Base-by-base conservation (phyloP, 2,329 filamentous ascomycete genomes). In the Dothideomycetidae sp. region DNA sequence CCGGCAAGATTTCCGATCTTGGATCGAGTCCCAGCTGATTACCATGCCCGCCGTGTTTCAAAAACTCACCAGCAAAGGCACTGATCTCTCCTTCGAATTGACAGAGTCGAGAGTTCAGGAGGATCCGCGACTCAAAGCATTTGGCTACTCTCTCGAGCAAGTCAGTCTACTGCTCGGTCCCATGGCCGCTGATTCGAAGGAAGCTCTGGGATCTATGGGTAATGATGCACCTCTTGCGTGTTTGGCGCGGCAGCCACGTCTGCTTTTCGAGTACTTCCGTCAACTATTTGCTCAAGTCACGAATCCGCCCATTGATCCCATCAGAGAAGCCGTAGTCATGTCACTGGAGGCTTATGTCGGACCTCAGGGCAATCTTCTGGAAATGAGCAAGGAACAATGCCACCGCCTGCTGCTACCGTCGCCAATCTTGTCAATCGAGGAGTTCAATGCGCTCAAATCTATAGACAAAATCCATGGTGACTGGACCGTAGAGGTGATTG, bases 241-340 rank as follows among this genome's bases (percentile, higher is more conserved):
- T 59, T 68, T 96, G 55, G 81, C 88, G n/a, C 73, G 81, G 47
- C 81, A 86, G 45, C 85, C 88, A 48, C 81, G 86, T 49, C 68
- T 93, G 37, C 72, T 94, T 13, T 93, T 82, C 59, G 88, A 94
- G 60, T 96, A 96, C 64, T 96, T 96, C 78, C 78, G 88, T 45
- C 83, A 96, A 66, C 77, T 96, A 30, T 96, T 96, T 58, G 88
- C 88, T 7, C 88, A 96, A 64, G 88, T 96, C 57, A 96, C 88
- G 44, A 96, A 96, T 61, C 88, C 88, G 48, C 88, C 88, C 10
- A 96, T 96, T 53, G 88, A 96, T 54, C 88, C 88, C 19, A 96
- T 96, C 50, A 74, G 88, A 60, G 88, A 96, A 68, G 88, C 86
- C 17, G 90, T 94, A 52, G 88, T 96, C 60, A 96, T 96, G 88